Conservation (phyloP, 805 yeast genomes). For the Ogataea populi-albae region DNA sequence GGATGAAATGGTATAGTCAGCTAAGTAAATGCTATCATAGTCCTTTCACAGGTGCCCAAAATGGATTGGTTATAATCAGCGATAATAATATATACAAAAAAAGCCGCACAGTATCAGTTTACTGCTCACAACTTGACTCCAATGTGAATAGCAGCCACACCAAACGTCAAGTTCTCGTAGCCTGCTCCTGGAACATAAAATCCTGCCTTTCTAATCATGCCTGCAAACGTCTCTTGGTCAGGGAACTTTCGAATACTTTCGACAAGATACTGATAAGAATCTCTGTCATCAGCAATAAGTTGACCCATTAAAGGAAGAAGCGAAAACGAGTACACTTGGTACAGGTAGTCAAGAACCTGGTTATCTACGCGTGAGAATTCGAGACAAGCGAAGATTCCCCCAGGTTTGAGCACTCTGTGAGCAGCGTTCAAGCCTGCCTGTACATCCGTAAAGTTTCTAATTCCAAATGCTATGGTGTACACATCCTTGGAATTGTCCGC, state of each 20-base stretch:
- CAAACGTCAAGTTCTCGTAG: constrained; percentile 90
- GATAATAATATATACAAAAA: too few species aligned
- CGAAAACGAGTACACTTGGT: constrained; percentile 86
- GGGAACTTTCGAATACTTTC: constrained; percentile 94
- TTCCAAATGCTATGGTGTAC: constrained; percentile 96
- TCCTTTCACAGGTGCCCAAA: too few species aligned
- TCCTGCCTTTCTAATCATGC: constrained; percentile 93
- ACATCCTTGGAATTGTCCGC: constrained; percentile 88
- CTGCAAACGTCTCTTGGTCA: constrained; percentile 82
- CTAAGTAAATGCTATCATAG: too few species aligned
- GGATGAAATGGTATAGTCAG: too few species aligned
- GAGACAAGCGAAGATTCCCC: constrained; percentile 95
- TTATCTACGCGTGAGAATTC: constrained; percentile 93
- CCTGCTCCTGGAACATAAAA: constrained; percentile 88
- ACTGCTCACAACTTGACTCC: constrained; percentile 74
- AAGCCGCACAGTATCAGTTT: too few species aligned
- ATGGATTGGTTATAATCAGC: too few species aligned
- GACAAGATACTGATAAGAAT: constrained; percentile 92
- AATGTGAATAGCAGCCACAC: constrained; percentile 92
- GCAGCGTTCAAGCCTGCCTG: constrained; percentile 96
- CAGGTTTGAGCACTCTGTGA: constrained; percentile 91
- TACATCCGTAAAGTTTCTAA: constrained; percentile 92
- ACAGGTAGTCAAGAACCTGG: constrained; percentile 66
- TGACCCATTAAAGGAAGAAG: constrained; percentile 93
- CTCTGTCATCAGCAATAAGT: constrained; percentile 90